A percentile compares a stretch with the other conserved stretches of the same genome.
Conservation (phyloP, 1,139 yeast species). For the Pneumocystis canis region DNA sequence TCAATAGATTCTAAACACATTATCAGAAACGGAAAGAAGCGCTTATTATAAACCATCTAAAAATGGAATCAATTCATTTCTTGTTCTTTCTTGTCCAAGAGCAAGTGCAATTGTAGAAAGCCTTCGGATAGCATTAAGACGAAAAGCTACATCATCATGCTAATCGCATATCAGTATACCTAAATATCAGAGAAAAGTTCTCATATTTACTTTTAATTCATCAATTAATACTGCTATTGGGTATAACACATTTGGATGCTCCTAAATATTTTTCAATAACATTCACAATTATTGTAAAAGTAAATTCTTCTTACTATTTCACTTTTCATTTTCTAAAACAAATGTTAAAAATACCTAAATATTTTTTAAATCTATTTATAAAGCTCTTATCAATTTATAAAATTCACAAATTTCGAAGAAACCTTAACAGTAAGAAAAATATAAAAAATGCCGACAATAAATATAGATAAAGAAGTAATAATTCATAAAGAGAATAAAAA, state of each 20-base stretch:
- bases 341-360: background rate
- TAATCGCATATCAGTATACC: conserved; percentile 13
- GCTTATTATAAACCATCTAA: conserved; percentile 32
- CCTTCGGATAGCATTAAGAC: conserved; percentile 91
- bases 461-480: background rate
- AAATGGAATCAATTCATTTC: conserved; percentile 79
- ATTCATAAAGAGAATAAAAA: background rate
- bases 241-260: conserved; percentile 48
- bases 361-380: background rate
- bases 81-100: conserved; percentile 83
- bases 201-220: conserved; percentile 47
- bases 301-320: background rate
- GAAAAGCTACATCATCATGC: conserved; percentile 84
- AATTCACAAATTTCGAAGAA: background rate
- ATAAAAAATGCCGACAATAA: background rate
- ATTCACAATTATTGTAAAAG: background rate
- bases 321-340: conserved; percentile 2
- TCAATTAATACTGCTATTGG: conserved; percentile 95
- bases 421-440: background rate
- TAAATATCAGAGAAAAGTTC: background rate
- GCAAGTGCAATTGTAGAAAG: conserved; percentile 91
- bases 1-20: conserved; percentile 65
- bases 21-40: background rate
- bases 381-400: background rate
- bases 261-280: background rate